Conservation (phyloP, 306 rosid species). For the Neltuma alba region DNA sequence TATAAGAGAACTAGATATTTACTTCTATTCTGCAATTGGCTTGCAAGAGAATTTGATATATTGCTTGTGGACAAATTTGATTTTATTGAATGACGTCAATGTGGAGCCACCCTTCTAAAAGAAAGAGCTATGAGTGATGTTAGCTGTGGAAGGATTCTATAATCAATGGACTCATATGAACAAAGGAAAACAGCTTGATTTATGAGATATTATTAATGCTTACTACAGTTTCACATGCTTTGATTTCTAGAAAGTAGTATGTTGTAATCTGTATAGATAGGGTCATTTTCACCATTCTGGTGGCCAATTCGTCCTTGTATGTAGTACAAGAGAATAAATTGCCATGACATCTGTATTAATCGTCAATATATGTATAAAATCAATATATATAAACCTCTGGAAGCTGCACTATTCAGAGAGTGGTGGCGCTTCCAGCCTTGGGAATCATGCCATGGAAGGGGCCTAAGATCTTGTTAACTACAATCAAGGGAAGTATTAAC, state of each 20-base stretch:
- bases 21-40: constrained; percentile 7
- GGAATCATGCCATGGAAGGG: neutral
- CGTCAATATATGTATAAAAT: neutral
- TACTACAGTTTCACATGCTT: neutral
- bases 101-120: neutral
- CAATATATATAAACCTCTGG: neutral
- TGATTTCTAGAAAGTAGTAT: neutral
- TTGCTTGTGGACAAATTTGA: neutral
- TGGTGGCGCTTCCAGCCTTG: neutral
- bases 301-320: neutral
- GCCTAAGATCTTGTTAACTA: neutral
- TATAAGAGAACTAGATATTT: neutral
- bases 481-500: neutral
- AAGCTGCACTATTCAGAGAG: neutral
- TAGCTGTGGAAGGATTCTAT: neutral
- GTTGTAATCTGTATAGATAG: neutral
- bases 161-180: neutral
- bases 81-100: neutral
- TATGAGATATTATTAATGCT: neutral
- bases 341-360: neutral
- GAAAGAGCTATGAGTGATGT: neutral
- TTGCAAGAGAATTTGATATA: constrained; percentile 1
- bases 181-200: neutral
- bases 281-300: neutral
- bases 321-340: neutral